Evolutionary conservation across 129 eudicot genomes (phyloP), one percentile per base, ranked within the genome.

Genomic region (Mikania micrantha): DNA sequence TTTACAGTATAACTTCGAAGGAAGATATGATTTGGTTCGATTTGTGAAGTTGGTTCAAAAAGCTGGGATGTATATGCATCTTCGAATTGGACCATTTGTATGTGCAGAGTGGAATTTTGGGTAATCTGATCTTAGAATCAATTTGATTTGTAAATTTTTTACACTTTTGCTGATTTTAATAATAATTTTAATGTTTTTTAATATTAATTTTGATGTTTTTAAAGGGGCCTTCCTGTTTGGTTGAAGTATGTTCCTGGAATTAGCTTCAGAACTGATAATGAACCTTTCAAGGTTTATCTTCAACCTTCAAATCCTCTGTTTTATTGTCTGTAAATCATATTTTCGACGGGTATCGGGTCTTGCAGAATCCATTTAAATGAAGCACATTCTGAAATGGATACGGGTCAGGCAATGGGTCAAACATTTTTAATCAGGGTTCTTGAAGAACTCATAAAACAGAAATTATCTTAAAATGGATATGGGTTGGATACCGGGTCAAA

Each of bases 161-260:
- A 69, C 49, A 21, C 50, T 71, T 38, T 58, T 40, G 67, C 13
- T 71, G 65, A 28, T 54, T 54, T 72, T n/a, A 16, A 9, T 66
- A 25, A 16, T n/a, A n/a, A 1, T n/a, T n/a, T n/a, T n/a, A n/a
- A n/a, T n/a, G 67, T 36, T 60, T 45, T 1, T 7, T 75, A 2
- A 50, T 59, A 10, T 3, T 20, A 11, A 3, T 11, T 72, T 2
- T 28, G 40, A 36, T 70, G 65, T 66, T 45, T 48, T 32, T 68
- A 74, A 83, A 93, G 99, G 65, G 99, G 99, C 28, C 86, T 93
- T 84, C 99, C 99, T 74, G 99, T 93, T 13, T 93, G 99, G 99
- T 83, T 93, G 78, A 93, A 93, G 80, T 93, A 82, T 86, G 96
- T 93, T 47, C 95, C 99, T 75, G 99, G 99, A 32, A 84, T 89